phyloP scores from a whole-genome alignment of 2,329 filamentous ascomycete species.

The Trichothecium sympodiale region DNA sequence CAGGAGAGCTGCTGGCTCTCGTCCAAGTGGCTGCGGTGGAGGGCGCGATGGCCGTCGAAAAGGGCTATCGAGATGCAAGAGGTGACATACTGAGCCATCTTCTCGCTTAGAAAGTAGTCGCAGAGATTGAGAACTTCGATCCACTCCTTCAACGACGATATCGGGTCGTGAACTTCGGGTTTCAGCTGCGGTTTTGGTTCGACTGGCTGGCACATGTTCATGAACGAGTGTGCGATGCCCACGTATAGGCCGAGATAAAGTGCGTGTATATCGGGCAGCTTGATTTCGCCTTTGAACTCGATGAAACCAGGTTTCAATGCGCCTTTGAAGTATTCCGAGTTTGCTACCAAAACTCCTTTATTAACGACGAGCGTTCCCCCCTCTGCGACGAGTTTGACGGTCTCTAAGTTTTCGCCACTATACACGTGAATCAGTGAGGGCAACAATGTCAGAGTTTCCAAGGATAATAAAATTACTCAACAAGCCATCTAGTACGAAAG shows the following conservation, averaged over 20 bases:
- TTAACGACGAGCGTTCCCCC: conserved; percentile 18
- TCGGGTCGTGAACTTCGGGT: too few species aligned
- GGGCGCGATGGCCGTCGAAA: conserved; percentile 19
- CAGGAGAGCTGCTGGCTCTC: conserved; percentile 15
- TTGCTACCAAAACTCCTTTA: conserved; percentile 16
- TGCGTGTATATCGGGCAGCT: conserved; percentile 21
- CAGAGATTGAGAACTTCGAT: conserved; percentile 25
- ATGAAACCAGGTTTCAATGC: conserved; percentile 15
- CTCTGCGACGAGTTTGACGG: conserved; percentile 16
- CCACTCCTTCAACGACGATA: conserved; percentile 17
- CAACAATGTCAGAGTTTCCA: background rate
- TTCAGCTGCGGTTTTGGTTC: too few species aligned
- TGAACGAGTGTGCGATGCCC: conserved; percentile 20
- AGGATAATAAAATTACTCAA: conserved; percentile 16
- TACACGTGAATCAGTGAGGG: background rate
- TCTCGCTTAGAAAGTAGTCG: conserved; percentile 20
- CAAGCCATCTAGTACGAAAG: conserved; percentile 20
- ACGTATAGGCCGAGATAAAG: conserved; percentile 21
- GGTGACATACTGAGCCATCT: conserved; percentile 18
- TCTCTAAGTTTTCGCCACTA: conserved; percentile 7
- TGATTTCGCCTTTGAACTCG: conserved; percentile 15
- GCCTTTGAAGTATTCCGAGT: conserved; percentile 22
- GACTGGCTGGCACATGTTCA: too few species aligned
- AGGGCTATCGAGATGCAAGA: conserved; percentile 18
- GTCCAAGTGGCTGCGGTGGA: conserved; percentile 16